These are phyloP conservation scores for Xylaria telfairii DNA, from an alignment of 495 filamentous ascomycete genomes.

Conservation along the genomic window DNA sequence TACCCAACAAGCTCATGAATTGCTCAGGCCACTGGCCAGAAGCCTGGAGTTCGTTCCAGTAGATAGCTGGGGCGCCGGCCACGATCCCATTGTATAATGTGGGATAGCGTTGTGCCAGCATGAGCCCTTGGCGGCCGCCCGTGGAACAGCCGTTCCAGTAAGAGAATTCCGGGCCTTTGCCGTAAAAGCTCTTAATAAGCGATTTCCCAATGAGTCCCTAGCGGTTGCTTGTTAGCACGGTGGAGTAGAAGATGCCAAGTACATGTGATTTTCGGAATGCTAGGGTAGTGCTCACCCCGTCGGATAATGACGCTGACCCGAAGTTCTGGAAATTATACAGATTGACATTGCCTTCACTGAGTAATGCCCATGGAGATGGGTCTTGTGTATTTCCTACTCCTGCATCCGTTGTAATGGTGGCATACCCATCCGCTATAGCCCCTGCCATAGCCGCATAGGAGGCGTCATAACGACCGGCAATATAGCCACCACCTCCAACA, in stretches of 20 bases:
- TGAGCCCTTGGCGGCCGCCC: slow-evolving; percentile 51
- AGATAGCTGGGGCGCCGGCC: slow-evolving; percentile 44
- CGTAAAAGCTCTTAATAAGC: slow-evolving; percentile 43
- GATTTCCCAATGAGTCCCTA: slow-evolving; percentile 44
- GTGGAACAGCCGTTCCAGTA: slow-evolving; percentile 55
- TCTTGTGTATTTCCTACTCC: slow-evolving; percentile 34
- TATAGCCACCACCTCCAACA: slow-evolving; percentile 54
- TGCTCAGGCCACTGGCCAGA: slow-evolving; percentile 35
- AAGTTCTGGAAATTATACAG: slow-evolving; percentile 47
- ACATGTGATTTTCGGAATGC: too few relatives aligned
- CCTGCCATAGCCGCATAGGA: slow-evolving; percentile 32
- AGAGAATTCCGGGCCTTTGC: slow-evolving; percentile 40
- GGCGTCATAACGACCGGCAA: slow-evolving; percentile 33
- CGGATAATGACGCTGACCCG: slow-evolving; percentile 34
- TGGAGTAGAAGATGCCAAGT: too few relatives aligned
- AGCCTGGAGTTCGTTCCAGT: slow-evolving; percentile 35
- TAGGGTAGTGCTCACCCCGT: slow-evolving; percentile 29
- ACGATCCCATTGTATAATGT: slow-evolving; percentile 49
- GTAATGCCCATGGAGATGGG: slow-evolving; percentile 44
- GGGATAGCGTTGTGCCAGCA: slow-evolving; percentile 51
- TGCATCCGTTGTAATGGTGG: slow-evolving; percentile 48
- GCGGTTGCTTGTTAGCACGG: background rate
- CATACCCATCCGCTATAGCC: slow-evolving; percentile 45
- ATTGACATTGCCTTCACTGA: slow-evolving; percentile 49
- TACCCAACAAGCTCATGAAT: slow-evolving; percentile 38